Conservation (phyloP, 202 grass and related monocot genomes). For the Eragrostis tef region DNA sequence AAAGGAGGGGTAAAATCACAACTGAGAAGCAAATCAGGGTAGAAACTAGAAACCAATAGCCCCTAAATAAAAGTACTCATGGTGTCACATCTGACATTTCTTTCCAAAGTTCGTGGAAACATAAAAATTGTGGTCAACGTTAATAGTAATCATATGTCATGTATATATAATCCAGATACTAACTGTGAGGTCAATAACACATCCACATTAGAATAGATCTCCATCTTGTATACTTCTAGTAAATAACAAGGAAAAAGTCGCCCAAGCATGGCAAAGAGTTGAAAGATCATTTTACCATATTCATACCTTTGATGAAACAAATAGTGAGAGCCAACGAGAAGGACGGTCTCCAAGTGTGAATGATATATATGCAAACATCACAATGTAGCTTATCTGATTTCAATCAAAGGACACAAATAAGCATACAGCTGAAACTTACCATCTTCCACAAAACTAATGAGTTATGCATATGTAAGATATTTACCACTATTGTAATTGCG, state of each 20-base stretch:
- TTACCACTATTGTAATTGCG: slow-evolving; percentile 88
- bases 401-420: slow-evolving; percentile 51
- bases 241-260: slow-evolving; percentile 32
- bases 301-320: slow-evolving; percentile 94
- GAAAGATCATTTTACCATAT: slow-evolving; percentile 27
- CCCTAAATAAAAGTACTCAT: background rate
- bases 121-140: slow-evolving; percentile 18
- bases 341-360: slow-evolving; percentile 80
- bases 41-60: background rate
- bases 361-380: slow-evolving; percentile 98
- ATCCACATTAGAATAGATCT: background rate
- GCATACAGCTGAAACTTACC: slow-evolving; percentile 37
- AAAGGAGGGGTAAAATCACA: no score
- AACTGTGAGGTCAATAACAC: background rate
- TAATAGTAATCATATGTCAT: background rate
- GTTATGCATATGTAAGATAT: slow-evolving; percentile 30
- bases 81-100: background rate
- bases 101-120: slow-evolving; percentile 5
- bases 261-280: background rate
- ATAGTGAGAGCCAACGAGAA: slow-evolving; percentile 59
- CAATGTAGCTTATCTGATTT: slow-evolving; percentile 91
- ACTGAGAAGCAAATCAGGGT: no score
- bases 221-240: background rate
- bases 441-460: slow-evolving; percentile 37
- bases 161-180: slow-evolving; percentile 2